A percentile compares a stretch with the other conserved stretches of the same genome.
Conservation (phyloP, 345 rosid species). For the Atalantia buxifolia region DNA sequence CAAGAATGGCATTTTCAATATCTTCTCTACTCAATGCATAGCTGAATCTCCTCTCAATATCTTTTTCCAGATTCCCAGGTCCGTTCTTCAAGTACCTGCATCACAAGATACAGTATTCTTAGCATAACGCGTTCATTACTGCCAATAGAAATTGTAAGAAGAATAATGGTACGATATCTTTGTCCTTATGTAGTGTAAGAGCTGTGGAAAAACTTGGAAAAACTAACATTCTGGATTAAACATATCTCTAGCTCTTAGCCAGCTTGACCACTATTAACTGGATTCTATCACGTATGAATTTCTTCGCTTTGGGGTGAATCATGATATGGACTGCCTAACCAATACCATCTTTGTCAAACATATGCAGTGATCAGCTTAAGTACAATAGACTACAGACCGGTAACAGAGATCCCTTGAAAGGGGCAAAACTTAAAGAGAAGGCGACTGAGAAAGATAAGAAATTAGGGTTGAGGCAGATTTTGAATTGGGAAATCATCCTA, state of each 20-base stretch:
- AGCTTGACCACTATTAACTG: background rate
- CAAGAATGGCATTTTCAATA: conserved; percentile 84
- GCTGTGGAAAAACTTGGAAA: background rate
- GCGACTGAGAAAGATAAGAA: background rate
- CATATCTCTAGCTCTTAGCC: background rate
- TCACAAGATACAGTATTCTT: conserved; percentile 1
- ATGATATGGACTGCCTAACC: background rate
- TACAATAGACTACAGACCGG: background rate
- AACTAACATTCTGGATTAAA: background rate
- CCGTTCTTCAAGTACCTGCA: conserved; percentile 89
- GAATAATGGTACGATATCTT: background rate
- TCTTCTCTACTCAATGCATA: conserved; percentile 94
- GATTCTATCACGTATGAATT: background rate
- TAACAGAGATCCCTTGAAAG: too few relatives aligned
- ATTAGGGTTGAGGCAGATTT: background rate
- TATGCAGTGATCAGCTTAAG: background rate
- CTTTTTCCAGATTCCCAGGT: conserved; percentile 88
- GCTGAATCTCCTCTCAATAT: conserved; percentile 92
- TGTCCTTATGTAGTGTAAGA: background rate
- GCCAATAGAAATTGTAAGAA: background rate
- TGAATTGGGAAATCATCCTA: background rate
- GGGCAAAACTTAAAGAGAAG: background rate
- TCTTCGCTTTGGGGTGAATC: background rate
- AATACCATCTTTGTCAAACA: background rate
- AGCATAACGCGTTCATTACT: background rate